Base-by-base conservation (phyloP, 2,329 filamentous ascomycete species). In the Hypomyces rosellus region DNA sequence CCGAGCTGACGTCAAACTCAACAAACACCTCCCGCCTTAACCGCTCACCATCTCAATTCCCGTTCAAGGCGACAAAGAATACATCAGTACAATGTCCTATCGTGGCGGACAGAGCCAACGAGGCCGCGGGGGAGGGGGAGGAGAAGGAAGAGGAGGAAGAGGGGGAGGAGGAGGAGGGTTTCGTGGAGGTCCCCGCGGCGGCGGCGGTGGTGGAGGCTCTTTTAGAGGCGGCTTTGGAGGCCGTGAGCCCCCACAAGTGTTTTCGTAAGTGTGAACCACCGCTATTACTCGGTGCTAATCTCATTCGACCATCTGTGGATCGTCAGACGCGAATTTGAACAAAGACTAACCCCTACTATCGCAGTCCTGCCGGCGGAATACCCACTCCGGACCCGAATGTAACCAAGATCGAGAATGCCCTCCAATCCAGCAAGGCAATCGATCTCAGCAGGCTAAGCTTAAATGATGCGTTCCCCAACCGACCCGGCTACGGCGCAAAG, bases 61-160 rank as follows among this genome's bases (percentile, higher is more conserved):
- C 25, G 4, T 30, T 30, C 25, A 8, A 30, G 25, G 8, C 25
- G 9, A 11, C 25, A 30, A 30, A 7, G 9, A 30, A 7, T 8
- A 11, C 25, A 30, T 30, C 6, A 30, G 2, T 30, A 30, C 25
- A 30, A 30, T 30, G 25, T 30, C 25, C 25, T 30, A 30, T 30
- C 25, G 25, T 30, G 25, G 25, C 25, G 25, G 25, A 30, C 25
- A 48, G 33, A 46, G 41, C 7, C 49, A 45, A 16, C 43, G 45
- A 43, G 50, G 33, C 8, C 16, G 50, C 15, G 58, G 54, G n/a
- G 52, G 57, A 25, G 67, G 66, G 13, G 61, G 65, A 11, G 62
- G 64, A 22, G 64, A 50, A 48, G 25, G 40, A 49, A 40, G 54
- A 20, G 43, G 12, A n/a, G 52, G 42, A 9, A n/a, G 42, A 8